These are phyloP conservation scores for Quillaja saponaria DNA, from an alignment of 306 rosid species.

Conservation along the genomic window DNA sequence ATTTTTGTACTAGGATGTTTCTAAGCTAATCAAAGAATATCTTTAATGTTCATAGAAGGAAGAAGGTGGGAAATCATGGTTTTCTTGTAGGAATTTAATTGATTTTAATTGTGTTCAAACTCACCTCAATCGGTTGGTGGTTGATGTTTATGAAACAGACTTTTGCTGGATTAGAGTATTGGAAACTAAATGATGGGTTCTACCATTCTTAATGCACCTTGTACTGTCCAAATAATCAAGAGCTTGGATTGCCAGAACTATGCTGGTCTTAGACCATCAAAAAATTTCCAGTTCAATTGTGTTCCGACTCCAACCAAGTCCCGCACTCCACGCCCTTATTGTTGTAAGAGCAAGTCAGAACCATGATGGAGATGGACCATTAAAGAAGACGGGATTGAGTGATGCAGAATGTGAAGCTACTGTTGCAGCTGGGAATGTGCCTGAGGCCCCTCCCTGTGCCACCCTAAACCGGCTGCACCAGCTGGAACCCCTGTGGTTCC, in stretches of 20 bases:
- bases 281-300: slow-evolving; percentile 29
- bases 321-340: slow-evolving; percentile 36
- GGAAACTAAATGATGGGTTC: slow-evolving; percentile 53
- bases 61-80: background rate
- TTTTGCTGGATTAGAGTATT: background rate
- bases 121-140: background rate
- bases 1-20: background rate
- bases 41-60: background rate
- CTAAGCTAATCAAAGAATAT: background rate
- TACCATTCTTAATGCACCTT: slow-evolving; percentile 43
- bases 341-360: slow-evolving; percentile 51
- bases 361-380: slow-evolving; percentile 32
- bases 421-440: slow-evolving; percentile 70
- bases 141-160: slow-evolving; percentile 4
- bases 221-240: slow-evolving; percentile 39
- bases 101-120: background rate
- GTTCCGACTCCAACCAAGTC: slow-evolving; percentile 35
- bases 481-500: slow-evolving; percentile 86
- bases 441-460: slow-evolving; percentile 80
- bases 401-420: slow-evolving; percentile 90
- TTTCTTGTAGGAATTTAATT: background rate
- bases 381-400: slow-evolving; percentile 44
- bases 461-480: slow-evolving; percentile 65
- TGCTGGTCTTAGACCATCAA: slow-evolving; percentile 44
- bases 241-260: slow-evolving; percentile 45